phyloP scores from a whole-genome alignment of 2,329 filamentous ascomycete species.

The Aspergillus fumigatiaffinis region DNA sequence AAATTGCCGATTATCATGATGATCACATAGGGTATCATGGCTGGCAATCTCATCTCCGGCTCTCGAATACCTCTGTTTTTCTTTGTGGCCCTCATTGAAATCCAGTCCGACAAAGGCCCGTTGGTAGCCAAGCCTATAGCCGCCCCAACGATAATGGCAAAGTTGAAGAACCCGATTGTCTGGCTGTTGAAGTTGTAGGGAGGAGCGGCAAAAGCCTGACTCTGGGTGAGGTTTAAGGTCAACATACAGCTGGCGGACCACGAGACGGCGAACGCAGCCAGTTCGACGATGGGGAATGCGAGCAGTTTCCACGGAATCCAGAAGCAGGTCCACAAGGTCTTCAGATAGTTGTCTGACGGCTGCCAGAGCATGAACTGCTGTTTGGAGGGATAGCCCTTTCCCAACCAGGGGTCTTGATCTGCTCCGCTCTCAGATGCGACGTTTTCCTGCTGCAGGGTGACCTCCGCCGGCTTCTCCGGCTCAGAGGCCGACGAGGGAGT shows the following conservation, averaged over 20 bases:
- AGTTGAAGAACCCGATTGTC: conserved; percentile 55
- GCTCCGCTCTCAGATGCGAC: conserved; percentile 15
- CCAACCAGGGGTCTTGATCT: conserved; percentile 51
- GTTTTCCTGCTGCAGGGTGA: conserved; percentile 8
- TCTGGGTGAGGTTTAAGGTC: conserved; percentile 58
- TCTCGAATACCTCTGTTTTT: conserved; percentile 55
- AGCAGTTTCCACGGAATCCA: conserved; percentile 62
- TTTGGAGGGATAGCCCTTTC: conserved; percentile 53
- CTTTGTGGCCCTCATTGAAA: conserved; percentile 51
- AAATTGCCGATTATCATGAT: conserved; percentile 58
- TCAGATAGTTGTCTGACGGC: conserved; percentile 40
- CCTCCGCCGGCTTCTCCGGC: conserved; percentile 14
- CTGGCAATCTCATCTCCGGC: conserved; percentile 55
- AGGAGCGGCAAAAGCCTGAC: conserved; percentile 51
- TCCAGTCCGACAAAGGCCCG: conserved; percentile 55
- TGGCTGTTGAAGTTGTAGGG: conserved; percentile 53
- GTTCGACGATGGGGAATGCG: conserved; percentile 60
- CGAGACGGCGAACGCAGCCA: conserved; percentile 58
- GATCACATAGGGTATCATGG: conserved; percentile 55
- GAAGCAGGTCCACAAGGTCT: conserved; percentile 50
- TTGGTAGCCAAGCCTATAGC: conserved; percentile 54
- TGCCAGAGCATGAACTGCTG: conserved; percentile 55
- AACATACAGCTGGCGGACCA: conserved; percentile 58
- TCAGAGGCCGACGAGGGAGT: conserved; percentile 2
- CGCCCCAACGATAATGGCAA: conserved; percentile 53